phyloP scores from a whole-genome alignment of 1,284 basidiomycete genomes.

The Malassezia arunalokei region DNA sequence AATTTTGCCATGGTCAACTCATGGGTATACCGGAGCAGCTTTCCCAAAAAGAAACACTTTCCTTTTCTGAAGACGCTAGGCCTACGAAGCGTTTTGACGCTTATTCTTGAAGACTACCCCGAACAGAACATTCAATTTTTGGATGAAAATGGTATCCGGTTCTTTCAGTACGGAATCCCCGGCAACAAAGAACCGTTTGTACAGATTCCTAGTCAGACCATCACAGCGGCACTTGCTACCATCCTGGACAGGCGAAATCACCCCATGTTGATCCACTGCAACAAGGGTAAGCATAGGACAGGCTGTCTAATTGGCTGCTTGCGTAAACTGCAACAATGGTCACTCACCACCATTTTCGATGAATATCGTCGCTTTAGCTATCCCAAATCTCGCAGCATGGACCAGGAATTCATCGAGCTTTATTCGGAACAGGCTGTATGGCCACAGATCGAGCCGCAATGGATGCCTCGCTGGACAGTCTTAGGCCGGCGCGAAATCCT shows the following conservation, averaged over 20 bases:
- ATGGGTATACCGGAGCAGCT: constrained; percentile 50
- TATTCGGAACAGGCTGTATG: constrained; percentile 31
- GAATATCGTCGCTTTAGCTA: constrained; percentile 52
- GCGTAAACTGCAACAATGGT: constrained; percentile 52
- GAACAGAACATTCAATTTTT: constrained; percentile 50
- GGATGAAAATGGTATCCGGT: constrained; percentile 47
- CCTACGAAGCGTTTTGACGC: constrained; percentile 51
- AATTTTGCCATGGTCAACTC: constrained; percentile 48
- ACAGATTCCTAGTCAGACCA: constrained; percentile 51
- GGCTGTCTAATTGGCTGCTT: constrained; percentile 53
- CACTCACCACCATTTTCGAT: constrained; percentile 52
- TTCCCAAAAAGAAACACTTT: constrained; percentile 52
- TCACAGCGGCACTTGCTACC: constrained; percentile 51
- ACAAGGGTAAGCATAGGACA: constrained; percentile 55
- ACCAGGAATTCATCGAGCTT: constrained; percentile 53
- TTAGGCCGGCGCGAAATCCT: constrained; percentile 4
- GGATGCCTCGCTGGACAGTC: constrained; percentile 22
- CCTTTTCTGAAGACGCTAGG: constrained; percentile 51
- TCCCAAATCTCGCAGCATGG: constrained; percentile 51
- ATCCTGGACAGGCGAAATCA: constrained; percentile 53
- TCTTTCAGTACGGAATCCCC: constrained; percentile 52
- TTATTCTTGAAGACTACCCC: constrained; percentile 50
- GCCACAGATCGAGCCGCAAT: constrained; percentile 12
- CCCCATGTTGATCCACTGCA: constrained; percentile 54
- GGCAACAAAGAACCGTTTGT: constrained; percentile 51